Evolutionary conservation across 129 eudicot species (phyloP).

Genomic region (Flaveria ramosissima): DNA sequence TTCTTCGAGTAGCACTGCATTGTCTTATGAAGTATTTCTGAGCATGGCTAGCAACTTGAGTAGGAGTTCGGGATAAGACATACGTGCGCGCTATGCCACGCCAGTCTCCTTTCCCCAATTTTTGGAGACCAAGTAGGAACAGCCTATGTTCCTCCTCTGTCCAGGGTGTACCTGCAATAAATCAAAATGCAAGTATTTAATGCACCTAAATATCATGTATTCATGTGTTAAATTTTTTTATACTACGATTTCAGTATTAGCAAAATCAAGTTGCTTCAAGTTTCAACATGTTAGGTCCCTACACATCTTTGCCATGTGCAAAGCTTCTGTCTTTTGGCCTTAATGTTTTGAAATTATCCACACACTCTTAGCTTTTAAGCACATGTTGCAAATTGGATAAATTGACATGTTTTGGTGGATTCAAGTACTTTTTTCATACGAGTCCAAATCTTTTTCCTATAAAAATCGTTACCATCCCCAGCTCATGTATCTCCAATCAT

Average conservation of each 20-base stretch:
- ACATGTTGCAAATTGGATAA: not conserved
- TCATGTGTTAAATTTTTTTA: not conserved
- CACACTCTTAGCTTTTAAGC: conserved; percentile 2
- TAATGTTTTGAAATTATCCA: not conserved
- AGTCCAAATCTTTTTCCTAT: not conserved
- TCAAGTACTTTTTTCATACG: not conserved
- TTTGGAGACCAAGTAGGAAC: conserved; percentile 78
- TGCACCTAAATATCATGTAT: not conserved
- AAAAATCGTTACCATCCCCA: not conserved
- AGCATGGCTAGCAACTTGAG: conserved; percentile 96
- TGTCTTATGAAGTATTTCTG: conserved; percentile 86
- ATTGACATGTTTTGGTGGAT: not conserved
- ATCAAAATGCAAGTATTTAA: not conserved
- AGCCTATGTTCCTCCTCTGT: conserved; percentile 88
- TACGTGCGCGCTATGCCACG: conserved; percentile 75
- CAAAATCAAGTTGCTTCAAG: conserved; percentile 4
- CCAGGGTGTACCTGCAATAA: conserved; percentile 79
- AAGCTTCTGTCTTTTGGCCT: not conserved
- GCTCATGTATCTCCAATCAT: not conserved
- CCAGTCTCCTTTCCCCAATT: conserved; percentile 93
- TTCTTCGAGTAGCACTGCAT: conserved; percentile 59
- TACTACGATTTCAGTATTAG: conserved; percentile 11
- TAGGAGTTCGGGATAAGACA: conserved; percentile 78
- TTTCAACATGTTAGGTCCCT: conserved; percentile 1
- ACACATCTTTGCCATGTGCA: not conserved